These are phyloP conservation scores for sorghum (Sorghum bicolor) DNA, from an alignment of 176 grass and related monocot genomes.

Conservation along the genomic window Sorghum_bicolor_NCBIv3 NC_012874.2:14285501-14286000, in stretches of 20 bases:
- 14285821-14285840: not conserved
- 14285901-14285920: not conserved
- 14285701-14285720: not conserved
- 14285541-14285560: not conserved
- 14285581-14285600: not conserved
- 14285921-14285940: not conserved
- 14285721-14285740: not conserved
- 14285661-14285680: not conserved
- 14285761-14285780: not conserved
- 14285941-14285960: not conserved
- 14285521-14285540: not conserved
- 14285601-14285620: not conserved
- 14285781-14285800: not conserved
- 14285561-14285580: not conserved
- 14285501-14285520: not conserved
- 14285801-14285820: constrained; percentile 3
- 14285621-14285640: not conserved
- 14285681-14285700: not conserved
- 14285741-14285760: not conserved
- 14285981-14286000: not conserved
- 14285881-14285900: not conserved
- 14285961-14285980: not conserved
- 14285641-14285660: not conserved
- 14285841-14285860: not conserved
- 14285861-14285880: not conserved